Percentiles rank a stretch among this genome's conserved stretches.
Conservation (phyloP, 2,329 filamentous ascomycete species). For the Colletotrichum tamarilloi region DNA sequence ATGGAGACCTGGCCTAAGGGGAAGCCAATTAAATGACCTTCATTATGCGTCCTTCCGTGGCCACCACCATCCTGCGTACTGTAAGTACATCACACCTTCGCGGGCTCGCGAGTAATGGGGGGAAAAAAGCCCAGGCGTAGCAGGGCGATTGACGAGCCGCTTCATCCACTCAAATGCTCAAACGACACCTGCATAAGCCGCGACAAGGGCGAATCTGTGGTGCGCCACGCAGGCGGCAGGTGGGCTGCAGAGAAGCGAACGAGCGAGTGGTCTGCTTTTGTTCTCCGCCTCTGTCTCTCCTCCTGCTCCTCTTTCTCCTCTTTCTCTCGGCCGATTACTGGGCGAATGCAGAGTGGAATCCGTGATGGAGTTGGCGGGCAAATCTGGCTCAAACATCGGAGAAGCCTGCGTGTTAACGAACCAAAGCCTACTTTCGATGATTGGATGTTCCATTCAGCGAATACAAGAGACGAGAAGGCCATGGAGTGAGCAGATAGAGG, state of each 20-base stretch:
- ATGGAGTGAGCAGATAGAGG: neutral
- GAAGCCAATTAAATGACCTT: neutral
- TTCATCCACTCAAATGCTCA: conserved; percentile 1
- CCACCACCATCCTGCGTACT: neutral
- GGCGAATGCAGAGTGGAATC: conserved; percentile 3
- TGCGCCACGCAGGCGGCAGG: conserved; percentile 12
- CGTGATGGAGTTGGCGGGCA: neutral
- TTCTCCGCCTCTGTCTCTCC: neutral
- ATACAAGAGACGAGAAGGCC: neutral
- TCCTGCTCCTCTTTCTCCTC: neutral
- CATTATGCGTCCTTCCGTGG: neutral
- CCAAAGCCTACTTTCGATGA: neutral
- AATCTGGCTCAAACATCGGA: neutral
- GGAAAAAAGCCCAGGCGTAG: too few species aligned
- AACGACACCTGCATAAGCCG: neutral
- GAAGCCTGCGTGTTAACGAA: neutral
- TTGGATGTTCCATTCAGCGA: neutral
- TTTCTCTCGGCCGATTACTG: conserved; percentile 15
- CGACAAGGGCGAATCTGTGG: neutral
- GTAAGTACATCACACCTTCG: neutral
- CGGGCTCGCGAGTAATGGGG: neutral
- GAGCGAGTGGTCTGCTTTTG: neutral
- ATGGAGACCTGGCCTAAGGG: conserved; percentile 1
- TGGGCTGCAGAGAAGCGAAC: neutral
- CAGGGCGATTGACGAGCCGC: neutral